Conservation (phyloP, 2,329 filamentous ascomycete genomes). For the Sarocladium oryzae region DNA sequence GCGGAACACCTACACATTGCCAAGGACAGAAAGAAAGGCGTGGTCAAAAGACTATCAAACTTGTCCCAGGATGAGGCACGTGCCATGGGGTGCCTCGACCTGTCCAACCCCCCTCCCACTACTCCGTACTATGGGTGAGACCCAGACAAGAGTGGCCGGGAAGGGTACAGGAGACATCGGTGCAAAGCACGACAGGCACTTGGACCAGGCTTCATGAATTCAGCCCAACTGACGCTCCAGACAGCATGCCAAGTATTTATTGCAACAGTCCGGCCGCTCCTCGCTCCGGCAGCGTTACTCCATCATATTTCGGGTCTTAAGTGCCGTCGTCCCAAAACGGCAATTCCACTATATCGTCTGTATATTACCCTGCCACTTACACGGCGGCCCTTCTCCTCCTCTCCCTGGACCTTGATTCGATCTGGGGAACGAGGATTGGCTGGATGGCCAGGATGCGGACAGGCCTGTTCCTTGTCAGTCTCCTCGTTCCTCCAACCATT, state of each 20-base stretch:
- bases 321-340: conserved; percentile 8
- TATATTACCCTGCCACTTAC: conserved; percentile 5
- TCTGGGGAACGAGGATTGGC: no score
- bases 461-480: not conserved
- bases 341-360: not conserved
- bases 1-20: not conserved
- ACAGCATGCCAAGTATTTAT: not conserved
- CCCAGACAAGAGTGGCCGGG: no score
- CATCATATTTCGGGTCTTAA: not conserved
- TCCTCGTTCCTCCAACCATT: not conserved
- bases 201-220: no score
- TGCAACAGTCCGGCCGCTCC: not conserved
- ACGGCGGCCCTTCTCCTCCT: not conserved
- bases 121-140: no score
- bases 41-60: no score
- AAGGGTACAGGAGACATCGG: no score
- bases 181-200: no score
- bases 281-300: not conserved
- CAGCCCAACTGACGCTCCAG: not conserved
- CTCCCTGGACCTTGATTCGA: not conserved
- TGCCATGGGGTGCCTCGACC: no score
- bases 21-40: not conserved
- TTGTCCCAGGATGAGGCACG: no score
- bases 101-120: no score
- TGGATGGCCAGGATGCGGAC: not conserved